A percentile compares a stretch with the other conserved stretches of the same genome.
Evolutionary conservation across 306 rosid species (phyloP).

Genomic region (Crataegus laevigata): DNA sequence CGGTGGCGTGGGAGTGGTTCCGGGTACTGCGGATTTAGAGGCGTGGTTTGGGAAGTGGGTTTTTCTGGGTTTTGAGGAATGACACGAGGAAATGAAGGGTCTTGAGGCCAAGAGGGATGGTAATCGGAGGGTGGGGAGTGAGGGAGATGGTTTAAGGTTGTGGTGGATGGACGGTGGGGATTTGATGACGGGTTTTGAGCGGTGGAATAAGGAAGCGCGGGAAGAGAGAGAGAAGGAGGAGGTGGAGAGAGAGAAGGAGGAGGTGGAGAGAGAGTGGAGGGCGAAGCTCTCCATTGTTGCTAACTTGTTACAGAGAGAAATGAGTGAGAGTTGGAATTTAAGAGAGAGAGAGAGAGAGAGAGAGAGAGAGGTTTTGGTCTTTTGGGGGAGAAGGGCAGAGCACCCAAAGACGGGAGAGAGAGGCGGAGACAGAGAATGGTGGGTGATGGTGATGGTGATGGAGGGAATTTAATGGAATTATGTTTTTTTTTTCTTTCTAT

Average conservation of each 20-base stretch:
- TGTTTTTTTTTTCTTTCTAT: too few relatives aligned
- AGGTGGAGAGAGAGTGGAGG: constrained; percentile 30
- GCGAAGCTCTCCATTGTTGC: constrained; percentile 28
- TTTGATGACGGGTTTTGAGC: constrained; percentile 23
- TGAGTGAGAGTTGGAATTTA: neutral
- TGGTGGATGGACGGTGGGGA: constrained; percentile 18
- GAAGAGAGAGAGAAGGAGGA: constrained; percentile 27
- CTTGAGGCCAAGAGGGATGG: constrained; percentile 25
- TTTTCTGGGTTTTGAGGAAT: constrained; percentile 22
- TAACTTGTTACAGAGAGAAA: neutral
- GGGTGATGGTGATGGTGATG: neutral
- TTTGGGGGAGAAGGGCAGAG: neutral
- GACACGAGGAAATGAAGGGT: constrained; percentile 18
- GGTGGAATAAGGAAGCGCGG: constrained; percentile 13
- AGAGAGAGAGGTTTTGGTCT: neutral
- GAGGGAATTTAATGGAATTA: neutral
- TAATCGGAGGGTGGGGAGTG: constrained; percentile 38
- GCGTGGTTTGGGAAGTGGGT: constrained; percentile 32
- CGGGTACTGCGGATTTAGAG: constrained; percentile 11
- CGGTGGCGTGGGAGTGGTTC: neutral
- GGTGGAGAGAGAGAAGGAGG: constrained; percentile 37
- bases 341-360: neutral
- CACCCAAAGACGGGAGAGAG: neutral
- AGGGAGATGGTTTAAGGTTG: neutral
- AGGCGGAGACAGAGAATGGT: neutral